phyloP scores from a whole-genome alignment of 495 filamentous ascomycete genomes.

The Trichoderma reesei region DNA sequence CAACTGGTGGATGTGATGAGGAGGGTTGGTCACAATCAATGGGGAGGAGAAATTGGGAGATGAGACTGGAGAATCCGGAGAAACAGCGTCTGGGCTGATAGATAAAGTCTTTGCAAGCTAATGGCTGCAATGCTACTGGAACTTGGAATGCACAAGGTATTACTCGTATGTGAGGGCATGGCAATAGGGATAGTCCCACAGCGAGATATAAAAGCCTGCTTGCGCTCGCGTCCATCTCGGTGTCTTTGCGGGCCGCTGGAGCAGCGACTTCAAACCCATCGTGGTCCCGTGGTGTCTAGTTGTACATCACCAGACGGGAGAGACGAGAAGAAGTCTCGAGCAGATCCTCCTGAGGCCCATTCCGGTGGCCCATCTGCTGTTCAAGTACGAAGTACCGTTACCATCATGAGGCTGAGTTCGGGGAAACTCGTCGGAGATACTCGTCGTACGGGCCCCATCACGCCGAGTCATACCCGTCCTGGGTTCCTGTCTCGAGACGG shows the following conservation, averaged over 20 bases:
- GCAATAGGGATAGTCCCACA: neutral
- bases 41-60: too few species aligned
- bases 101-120: neutral
- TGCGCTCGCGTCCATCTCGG: constrained; percentile 6
- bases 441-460: neutral
- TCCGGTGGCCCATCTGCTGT: neutral
- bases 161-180: neutral
- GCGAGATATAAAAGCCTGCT: neutral
- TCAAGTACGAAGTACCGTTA: neutral
- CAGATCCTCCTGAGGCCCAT: neutral
- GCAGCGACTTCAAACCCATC: neutral
- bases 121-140: neutral
- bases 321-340: too few species aligned
- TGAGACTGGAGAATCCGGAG: too few species aligned
- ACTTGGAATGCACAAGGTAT: too few species aligned
- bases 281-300: constrained; percentile 6
- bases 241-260: constrained; percentile 4
- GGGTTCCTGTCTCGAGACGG: neutral
- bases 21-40: too few species aligned
- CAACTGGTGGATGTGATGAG: too few species aligned
- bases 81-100: too few species aligned
- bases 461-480: constrained; percentile 6
- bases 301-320: neutral
- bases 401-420: constrained; percentile 2
- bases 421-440: constrained; percentile 3